These are phyloP conservation scores for Inonotus hispidus DNA, from an alignment of 1,284 basidiomycete species.

Conservation along the genomic window DNA sequence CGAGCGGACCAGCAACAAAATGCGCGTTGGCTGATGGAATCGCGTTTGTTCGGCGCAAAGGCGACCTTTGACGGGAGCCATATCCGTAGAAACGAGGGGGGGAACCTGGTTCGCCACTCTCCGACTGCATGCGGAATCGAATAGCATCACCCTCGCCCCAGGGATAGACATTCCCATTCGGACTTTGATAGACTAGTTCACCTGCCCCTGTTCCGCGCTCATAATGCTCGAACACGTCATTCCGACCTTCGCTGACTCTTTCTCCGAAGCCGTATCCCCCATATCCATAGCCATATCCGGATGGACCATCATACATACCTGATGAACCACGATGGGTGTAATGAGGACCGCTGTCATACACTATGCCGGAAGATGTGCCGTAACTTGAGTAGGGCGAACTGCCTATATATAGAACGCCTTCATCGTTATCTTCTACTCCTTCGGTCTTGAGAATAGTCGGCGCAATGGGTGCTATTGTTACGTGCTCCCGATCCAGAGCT, in stretches of 20 bases:
- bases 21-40: background rate
- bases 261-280: conserved; percentile 17
- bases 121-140: conserved; percentile 15
- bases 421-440: conserved; percentile 41
- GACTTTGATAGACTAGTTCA: conserved; percentile 14
- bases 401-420: conserved; percentile 25
- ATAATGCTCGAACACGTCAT: conserved; percentile 8
- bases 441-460: conserved; percentile 90
- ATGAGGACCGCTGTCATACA: conserved; percentile 8
- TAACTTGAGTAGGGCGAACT: conserved; percentile 8
- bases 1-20: conserved; percentile 4
- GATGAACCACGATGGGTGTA: conserved; percentile 13
- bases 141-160: conserved; percentile 17
- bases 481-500: conserved; percentile 47
- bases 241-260: conserved; percentile 11
- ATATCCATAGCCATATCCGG: conserved; percentile 13
- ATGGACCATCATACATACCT: background rate
- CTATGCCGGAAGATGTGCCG: background rate
- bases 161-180: conserved; percentile 15
- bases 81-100: background rate
- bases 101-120: conserved; percentile 7
- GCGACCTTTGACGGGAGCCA: background rate
- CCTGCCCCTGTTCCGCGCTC: conserved; percentile 13
- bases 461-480: conserved; percentile 92
- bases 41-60: background rate